A percentile compares a stretch with the other conserved stretches of the same genome.
These are phyloP conservation scores for Poteriospumella lacustris DNA, from an alignment of 108 stramenopile species.

Conservation along the genomic window DNA sequence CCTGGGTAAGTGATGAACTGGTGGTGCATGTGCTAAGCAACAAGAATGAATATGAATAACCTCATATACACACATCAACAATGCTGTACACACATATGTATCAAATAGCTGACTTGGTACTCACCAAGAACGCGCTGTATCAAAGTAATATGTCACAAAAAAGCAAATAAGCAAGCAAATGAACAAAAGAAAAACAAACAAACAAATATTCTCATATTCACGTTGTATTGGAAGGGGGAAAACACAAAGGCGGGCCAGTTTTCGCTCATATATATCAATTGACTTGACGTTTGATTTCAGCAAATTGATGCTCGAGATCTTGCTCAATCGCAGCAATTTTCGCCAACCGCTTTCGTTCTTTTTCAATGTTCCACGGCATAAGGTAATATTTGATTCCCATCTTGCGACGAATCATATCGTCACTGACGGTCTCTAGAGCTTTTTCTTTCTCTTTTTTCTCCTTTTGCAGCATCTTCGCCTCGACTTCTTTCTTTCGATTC, in stretches of 20 bases:
- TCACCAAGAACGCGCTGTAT: too few species aligned
- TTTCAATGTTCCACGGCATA: background rate
- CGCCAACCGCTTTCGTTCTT: background rate
- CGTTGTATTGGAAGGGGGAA: background rate
- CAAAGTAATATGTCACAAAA: too few species aligned
- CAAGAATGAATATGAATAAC: too few species aligned
- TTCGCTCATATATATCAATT: background rate
- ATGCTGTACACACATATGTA: too few species aligned
- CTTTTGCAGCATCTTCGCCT: background rate
- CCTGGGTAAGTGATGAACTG: too few species aligned
- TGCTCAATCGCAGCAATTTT: slow-evolving; percentile 12
- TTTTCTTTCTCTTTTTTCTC: background rate
- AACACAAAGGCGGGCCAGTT: background rate
- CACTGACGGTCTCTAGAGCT: background rate
- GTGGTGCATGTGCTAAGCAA: too few species aligned
- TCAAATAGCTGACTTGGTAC: too few species aligned
- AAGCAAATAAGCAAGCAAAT: background rate
- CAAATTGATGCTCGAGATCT: background rate
- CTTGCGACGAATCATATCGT: background rate
- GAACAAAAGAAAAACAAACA: background rate
- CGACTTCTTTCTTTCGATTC: background rate
- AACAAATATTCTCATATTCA: background rate
- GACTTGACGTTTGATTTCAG: background rate
- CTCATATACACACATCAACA: too few species aligned
- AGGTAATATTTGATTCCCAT: slow-evolving; percentile 11